These are phyloP conservation scores for Pichia scutulata DNA, from an alignment of 805 yeast genomes.

Conservation along the genomic window DNA sequence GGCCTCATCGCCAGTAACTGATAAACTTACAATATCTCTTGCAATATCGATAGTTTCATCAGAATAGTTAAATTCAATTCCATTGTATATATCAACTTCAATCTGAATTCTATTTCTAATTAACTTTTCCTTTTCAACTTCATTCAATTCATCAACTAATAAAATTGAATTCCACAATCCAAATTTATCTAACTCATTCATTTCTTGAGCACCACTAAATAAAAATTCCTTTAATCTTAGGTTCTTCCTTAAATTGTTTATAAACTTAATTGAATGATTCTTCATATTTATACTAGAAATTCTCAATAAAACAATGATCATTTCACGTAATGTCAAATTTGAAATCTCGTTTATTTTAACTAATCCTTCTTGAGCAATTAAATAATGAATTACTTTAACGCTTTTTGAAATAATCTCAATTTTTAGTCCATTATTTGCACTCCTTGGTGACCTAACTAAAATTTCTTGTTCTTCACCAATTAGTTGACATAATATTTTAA, in stretches of 20 bases:
- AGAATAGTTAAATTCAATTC: constrained; percentile 55
- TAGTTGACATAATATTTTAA: constrained; percentile 14
- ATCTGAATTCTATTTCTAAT: constrained; percentile 21
- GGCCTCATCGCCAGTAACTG: constrained; percentile 70
- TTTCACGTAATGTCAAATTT: constrained; percentile 22
- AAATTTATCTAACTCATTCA: constrained; percentile 30
- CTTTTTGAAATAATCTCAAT: constrained; percentile 34
- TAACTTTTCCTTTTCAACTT: constrained; percentile 23
- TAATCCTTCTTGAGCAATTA: constrained; percentile 23
- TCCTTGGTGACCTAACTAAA: constrained; percentile 38
- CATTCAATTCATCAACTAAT: constrained; percentile 1
- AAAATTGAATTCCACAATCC: constrained; percentile 16
- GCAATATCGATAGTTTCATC: constrained; percentile 61
- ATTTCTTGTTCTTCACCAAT: constrained; percentile 43
- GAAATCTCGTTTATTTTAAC: constrained; percentile 20
- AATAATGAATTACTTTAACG: constrained; percentile 32
- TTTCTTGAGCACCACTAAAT: constrained; percentile 20
- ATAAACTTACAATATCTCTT: constrained; percentile 58
- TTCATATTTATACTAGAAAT: constrained; percentile 27
- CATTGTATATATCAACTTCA: constrained; percentile 37
- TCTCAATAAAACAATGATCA: constrained; percentile 25
- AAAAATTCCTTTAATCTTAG: constrained; percentile 15
- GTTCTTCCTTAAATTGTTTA: constrained; percentile 17
- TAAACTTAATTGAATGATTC: constrained; percentile 18
- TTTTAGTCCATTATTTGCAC: constrained; percentile 31